These are phyloP conservation scores for Penicillium brevicompactum DNA, from an alignment of 2,329 filamentous ascomycete species.

Conservation along the genomic window DNA sequence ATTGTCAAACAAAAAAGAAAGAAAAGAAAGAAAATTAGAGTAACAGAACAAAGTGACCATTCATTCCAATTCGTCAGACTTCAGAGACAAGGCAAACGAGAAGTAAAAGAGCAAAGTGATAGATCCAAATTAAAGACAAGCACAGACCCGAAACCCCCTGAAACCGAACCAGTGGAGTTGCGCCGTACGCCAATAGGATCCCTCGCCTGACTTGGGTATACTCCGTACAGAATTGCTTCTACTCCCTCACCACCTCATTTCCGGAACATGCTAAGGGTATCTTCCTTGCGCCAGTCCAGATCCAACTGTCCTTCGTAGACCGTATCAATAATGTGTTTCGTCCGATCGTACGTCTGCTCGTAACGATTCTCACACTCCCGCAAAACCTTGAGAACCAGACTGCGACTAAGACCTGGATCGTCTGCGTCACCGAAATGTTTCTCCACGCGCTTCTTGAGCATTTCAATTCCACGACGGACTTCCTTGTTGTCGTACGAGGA, in stretches of 20 bases:
- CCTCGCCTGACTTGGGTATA: not conserved
- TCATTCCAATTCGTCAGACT: not conserved
- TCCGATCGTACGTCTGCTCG: constrained; percentile 55
- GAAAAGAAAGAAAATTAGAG: not conserved
- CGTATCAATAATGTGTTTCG: constrained; percentile 45
- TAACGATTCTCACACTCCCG: constrained; percentile 63
- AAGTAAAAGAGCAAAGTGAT: not conserved
- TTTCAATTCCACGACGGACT: constrained; percentile 84
- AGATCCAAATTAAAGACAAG: not conserved
- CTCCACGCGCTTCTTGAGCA: constrained; percentile 86
- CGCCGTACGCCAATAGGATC: not conserved
- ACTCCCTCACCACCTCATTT: constrained; percentile 26
- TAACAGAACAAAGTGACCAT: not conserved
- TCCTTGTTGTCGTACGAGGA: constrained; percentile 80
- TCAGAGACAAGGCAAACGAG: not conserved
- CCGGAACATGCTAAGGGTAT: constrained; percentile 46
- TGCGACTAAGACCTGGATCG: constrained; percentile 65
- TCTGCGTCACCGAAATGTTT: constrained; percentile 96
- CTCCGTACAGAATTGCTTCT: not conserved
- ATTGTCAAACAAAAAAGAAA: not conserved
- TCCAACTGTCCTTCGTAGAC: constrained; percentile 51
- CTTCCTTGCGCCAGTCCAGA: constrained; percentile 52
- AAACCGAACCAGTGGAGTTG: constrained; percentile 1
- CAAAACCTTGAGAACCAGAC: constrained; percentile 61
- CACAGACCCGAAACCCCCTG: constrained; percentile 1